phyloP scores from a whole-genome alignment of 805 yeast genomes.

The Tetrapisispora iriomotensis region DNA sequence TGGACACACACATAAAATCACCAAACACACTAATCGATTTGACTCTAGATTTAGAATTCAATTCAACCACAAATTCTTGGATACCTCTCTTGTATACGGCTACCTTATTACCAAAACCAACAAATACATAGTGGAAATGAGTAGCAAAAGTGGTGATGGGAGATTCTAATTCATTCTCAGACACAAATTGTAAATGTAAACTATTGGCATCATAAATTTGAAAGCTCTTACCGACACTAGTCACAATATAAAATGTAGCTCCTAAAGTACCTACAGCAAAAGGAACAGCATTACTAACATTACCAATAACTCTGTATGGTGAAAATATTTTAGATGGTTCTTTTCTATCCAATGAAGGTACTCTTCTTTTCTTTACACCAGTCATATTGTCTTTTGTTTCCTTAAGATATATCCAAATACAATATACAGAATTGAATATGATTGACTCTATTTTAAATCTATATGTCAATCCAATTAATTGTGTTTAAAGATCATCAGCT shows the following conservation, averaged over 20 bases:
- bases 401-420: too few relatives aligned
- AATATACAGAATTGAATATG: too few relatives aligned
- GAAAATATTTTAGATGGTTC: constrained; percentile 55
- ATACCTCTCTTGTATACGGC: constrained; percentile 80
- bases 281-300: constrained; percentile 79
- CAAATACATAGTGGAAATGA: constrained; percentile 77
- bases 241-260: constrained; percentile 73
- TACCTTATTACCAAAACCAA: constrained; percentile 58
- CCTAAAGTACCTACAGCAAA: constrained; percentile 87
- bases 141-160: constrained; percentile 65
- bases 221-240: constrained; percentile 81
- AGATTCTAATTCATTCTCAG: constrained; percentile 63
- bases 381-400: background rate
- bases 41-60: constrained; percentile 32
- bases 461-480: too few relatives aligned
- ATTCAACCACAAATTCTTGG: constrained; percentile 32
- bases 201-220: constrained; percentile 91
- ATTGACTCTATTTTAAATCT: too few relatives aligned
- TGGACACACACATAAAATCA: constrained; percentile 56
- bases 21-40: constrained; percentile 60
- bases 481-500: too few relatives aligned
- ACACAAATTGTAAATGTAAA: constrained; percentile 74
- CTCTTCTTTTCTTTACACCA: constrained; percentile 17
- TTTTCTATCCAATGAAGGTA: background rate
- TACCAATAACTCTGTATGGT: constrained; percentile 83